A percentile compares a stretch with the other conserved stretches of the same genome.
Evolutionary conservation across 331 rosid genomes (phyloP).

Genomic region (Malus hybrid): DNA sequence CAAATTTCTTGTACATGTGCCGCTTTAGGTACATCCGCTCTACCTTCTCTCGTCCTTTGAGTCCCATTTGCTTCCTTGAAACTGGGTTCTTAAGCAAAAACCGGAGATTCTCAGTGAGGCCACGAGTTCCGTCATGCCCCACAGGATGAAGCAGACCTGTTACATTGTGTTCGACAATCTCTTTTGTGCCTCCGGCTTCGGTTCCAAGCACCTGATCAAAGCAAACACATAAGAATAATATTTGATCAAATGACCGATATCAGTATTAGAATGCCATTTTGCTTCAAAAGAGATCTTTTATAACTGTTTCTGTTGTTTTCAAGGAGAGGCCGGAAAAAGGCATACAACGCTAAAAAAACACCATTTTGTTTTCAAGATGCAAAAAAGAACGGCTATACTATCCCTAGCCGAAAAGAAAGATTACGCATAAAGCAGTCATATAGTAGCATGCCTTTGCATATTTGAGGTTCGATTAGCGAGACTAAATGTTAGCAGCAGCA

Average conservation of each 20-base stretch:
- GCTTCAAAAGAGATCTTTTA: not conserved
- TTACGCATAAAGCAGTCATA: not conserved
- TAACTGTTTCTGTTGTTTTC: not conserved
- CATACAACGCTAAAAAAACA: not conserved
- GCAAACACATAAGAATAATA: too few relatives aligned
- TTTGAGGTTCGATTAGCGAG: not conserved
- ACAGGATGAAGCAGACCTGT: constrained; percentile 89
- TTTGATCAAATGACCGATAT: not conserved
- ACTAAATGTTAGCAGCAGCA: not conserved
- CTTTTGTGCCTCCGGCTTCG: constrained; percentile 82
- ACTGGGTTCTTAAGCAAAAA: constrained; percentile 58
- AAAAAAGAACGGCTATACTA: too few relatives aligned
- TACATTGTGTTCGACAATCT: constrained; percentile 76
- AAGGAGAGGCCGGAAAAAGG: not conserved
- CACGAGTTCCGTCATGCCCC: constrained; percentile 50
- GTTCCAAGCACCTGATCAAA: constrained; percentile 77
- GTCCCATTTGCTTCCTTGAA: constrained; percentile 73
- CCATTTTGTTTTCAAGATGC: not conserved
- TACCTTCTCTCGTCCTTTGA: constrained; percentile 76
- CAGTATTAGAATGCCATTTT: not conserved
- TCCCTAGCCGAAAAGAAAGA: not conserved
- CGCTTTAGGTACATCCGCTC: constrained; percentile 75
- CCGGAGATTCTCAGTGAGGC: constrained; percentile 48
- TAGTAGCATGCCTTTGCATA: not conserved
- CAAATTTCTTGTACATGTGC: constrained; percentile 89